Evolutionary conservation across 371 early-diverging fungal species (phyloP).

Genomic region (Fennellomyces sp.): DNA sequence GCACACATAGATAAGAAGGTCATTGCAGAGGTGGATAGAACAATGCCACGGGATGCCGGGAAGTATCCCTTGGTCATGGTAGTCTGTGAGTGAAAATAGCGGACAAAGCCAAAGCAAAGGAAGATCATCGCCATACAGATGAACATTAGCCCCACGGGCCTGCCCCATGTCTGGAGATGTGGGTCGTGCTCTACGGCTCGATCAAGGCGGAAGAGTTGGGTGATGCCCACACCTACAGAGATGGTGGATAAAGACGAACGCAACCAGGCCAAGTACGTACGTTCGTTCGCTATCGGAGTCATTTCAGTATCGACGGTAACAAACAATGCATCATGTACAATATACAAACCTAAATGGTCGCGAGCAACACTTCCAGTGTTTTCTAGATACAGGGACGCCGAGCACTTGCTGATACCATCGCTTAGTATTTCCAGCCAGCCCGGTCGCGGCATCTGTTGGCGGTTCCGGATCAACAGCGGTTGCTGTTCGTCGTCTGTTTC

Average conservation of each 20-base stretch:
- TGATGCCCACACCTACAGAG: constrained; percentile 73
- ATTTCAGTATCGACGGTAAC: not conserved
- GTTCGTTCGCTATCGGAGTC: constrained; percentile 66
- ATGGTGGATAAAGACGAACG: constrained; percentile 75
- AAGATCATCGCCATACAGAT: constrained; percentile 65
- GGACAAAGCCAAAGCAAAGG: constrained; percentile 59
- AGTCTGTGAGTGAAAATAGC: constrained; percentile 77
- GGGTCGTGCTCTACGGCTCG: constrained; percentile 24
- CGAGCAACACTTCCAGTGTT: constrained; percentile 78
- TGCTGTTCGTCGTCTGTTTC: not conserved
- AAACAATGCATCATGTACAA: too few species aligned
- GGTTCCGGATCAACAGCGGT: not conserved
- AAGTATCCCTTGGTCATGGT: constrained; percentile 72
- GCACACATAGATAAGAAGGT: constrained; percentile 40
- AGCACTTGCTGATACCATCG: not conserved
- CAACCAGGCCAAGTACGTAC: constrained; percentile 82
- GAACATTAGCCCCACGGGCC: constrained; percentile 57
- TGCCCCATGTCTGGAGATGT: constrained; percentile 20
- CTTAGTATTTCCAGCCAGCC: not conserved
- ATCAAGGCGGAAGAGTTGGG: constrained; percentile 71
- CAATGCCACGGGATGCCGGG: constrained; percentile 69
- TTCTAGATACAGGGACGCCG: constrained; percentile 51
- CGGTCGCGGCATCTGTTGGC: not conserved
- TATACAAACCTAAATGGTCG: constrained; percentile 65
- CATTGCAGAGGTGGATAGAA: constrained; percentile 44